Evolutionary conservation across 768 basidiomycete species (phyloP).

Genomic region (Mycena chlorophos): DNA sequence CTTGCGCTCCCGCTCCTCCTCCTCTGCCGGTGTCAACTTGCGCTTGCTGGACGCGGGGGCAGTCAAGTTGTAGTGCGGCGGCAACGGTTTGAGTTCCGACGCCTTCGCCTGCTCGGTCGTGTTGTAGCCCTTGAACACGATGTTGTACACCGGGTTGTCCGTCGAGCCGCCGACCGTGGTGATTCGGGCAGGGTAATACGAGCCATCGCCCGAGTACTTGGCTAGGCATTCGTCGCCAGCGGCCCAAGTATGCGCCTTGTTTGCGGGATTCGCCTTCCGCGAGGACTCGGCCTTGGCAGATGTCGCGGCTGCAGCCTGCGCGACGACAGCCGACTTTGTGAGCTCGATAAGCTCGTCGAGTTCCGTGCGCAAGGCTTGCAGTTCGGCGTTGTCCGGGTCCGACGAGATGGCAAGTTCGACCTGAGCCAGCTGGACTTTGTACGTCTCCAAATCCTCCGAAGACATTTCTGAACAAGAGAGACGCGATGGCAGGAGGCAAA

Average conservation of each 20-base stretch:
- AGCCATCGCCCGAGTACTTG: slow-evolving; percentile 80
- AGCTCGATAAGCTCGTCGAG: slow-evolving; percentile 82
- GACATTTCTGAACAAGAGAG: slow-evolving; percentile 41
- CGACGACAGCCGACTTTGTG: slow-evolving; percentile 63
- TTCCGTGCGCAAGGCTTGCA: slow-evolving; percentile 71
- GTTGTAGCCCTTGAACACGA: slow-evolving; percentile 91
- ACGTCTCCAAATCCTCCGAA: slow-evolving; percentile 81
- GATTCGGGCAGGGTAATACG: slow-evolving; percentile 89
- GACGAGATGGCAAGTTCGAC: slow-evolving; percentile 76
- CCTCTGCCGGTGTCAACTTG: slow-evolving; percentile 76
- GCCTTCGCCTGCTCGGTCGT: slow-evolving; percentile 83
- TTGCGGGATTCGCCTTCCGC: slow-evolving; percentile 53
- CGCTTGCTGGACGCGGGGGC: slow-evolving; percentile 62
- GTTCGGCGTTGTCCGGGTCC: slow-evolving; percentile 75
- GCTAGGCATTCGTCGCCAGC: slow-evolving; percentile 87
- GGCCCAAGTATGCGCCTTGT: slow-evolving; percentile 59
- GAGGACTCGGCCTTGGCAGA: slow-evolving; percentile 59
- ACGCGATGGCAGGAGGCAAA: slow-evolving; percentile 4
- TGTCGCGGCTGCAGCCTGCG: slow-evolving; percentile 63
- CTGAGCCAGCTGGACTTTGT: slow-evolving; percentile 87
- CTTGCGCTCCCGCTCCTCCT: slow-evolving; percentile 85
- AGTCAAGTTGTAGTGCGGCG: slow-evolving; percentile 52
- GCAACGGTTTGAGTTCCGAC: slow-evolving; percentile 68
- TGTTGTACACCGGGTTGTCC: slow-evolving; percentile 83
- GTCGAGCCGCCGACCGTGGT: slow-evolving; percentile 79